Conservation (phyloP, 148 eudicot species). For the Vaccinium vitisidaea region DNA sequence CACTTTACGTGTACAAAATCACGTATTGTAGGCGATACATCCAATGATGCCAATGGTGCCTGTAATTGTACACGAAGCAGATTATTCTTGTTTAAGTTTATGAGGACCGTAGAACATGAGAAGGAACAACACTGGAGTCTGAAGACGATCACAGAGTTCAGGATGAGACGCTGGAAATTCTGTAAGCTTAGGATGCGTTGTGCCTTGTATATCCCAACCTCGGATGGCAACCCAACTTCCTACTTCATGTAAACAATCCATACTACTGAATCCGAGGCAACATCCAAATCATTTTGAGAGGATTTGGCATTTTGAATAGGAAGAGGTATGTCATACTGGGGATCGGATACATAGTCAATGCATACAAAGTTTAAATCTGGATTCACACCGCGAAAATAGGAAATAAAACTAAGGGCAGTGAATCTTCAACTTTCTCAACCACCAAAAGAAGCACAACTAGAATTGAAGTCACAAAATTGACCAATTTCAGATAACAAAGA, state of each 20-base stretch:
- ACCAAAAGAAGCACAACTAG: neutral
- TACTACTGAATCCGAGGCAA: no score
- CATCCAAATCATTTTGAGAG: no score
- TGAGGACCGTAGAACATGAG: no score
- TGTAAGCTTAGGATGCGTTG: neutral
- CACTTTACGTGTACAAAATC: no score
- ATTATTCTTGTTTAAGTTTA: no score
- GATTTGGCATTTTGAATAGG: neutral
- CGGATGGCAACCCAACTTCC: neutral
- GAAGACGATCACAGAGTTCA: no score
- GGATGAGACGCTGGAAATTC: neutral
- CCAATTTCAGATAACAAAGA: neutral
- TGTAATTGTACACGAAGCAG: no score
- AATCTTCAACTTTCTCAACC: slow-evolving; percentile 3
- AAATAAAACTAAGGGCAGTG: neutral
- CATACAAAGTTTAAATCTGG: neutral
- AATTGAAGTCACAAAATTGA: neutral
- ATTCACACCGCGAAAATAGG: neutral
- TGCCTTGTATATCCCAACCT: neutral
- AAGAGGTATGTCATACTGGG: neutral
- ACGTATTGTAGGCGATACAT: neutral
- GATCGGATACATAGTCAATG: neutral
- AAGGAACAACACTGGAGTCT: no score
- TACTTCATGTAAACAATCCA: neutral
- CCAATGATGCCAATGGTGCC: neutral